Base-by-base conservation (phyloP, 78 protist genomes). In the Dictyostelium firmibasis region DNA sequence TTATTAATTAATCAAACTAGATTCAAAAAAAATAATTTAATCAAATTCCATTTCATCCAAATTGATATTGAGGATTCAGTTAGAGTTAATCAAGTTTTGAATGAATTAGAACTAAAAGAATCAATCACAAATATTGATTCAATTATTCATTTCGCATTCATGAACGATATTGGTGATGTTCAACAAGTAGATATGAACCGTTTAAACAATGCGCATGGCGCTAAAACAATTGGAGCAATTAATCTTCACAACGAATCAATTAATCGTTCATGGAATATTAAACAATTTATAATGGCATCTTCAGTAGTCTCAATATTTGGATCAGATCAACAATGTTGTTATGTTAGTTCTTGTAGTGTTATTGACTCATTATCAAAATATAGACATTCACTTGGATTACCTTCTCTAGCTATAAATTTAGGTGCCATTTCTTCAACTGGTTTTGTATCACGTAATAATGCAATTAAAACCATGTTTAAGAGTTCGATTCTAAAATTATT, bases 1-100 rank as follows among this genome's bases (percentile, higher is more conserved):
- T 29, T 47, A 29, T 50, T 69, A 50, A 89, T 89, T 44, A 88
- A 88, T 76, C 10, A 79, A 36, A 35, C n/a, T 44, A 62, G 38
- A n/a, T 23, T n/a, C 43, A 16, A 4, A 14, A 23, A 78, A 67
- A 14, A 67, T 27, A 83, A 53, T 27, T 20, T 64, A 11, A 67
- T 88, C 9, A 23, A 41, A 20, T 57, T 88, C 67, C 85, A 77
- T 43, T 88, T 78, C 20, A 79, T 36, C 13, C 27, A 64, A 20
- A 16, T 35, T 2, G 84, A 64, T 67, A 67, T 67, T 67, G 75
- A 67, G 27, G 75, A 67, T 67, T 11, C 38, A 23, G 27, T 25
- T 27, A 27, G 27, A 67, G 18, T 27, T 27, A 23, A 67, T 8
- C 29, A 67, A 67, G 38, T 27, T 25, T 67, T 67, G 35, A 27